Evolutionary conservation across 805 yeast genomes (phyloP).

Genomic region (Metschnikowia noctiluminum): DNA sequence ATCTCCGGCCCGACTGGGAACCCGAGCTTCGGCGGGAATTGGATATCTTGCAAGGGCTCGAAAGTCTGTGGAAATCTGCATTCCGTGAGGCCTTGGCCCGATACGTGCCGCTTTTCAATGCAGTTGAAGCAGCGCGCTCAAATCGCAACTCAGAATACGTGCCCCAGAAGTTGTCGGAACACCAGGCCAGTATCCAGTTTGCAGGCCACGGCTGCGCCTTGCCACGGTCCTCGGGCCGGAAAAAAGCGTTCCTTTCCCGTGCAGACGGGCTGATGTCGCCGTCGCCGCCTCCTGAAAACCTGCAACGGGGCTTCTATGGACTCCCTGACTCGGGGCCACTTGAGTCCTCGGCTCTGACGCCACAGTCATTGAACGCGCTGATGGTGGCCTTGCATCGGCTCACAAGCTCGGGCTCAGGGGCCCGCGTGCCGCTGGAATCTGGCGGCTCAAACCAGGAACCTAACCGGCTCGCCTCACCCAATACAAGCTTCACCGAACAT

Average conservation of each 20-base stretch:
- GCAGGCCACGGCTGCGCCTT: conserved; percentile 27
- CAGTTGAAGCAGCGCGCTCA: conserved; percentile 26
- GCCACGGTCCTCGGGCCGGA: neutral
- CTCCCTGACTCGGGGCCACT: neutral
- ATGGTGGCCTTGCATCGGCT: conserved; percentile 2
- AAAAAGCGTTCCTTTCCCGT: neutral
- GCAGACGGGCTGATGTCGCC: conserved; percentile 1
- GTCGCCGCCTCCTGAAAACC: conserved; percentile 3
- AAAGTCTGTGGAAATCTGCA: conserved; percentile 29
- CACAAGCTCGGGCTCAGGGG: neutral
- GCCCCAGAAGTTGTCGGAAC: conserved; percentile 31
- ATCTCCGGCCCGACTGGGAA: conserved; percentile 35
- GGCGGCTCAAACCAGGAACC: neutral
- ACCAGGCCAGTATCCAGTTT: conserved; percentile 37
- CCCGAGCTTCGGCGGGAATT: conserved; percentile 28
- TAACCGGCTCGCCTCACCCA: conserved; percentile 1
- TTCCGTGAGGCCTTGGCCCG: conserved; percentile 29
- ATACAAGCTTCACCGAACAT: neutral
- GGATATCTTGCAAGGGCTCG: conserved; percentile 23
- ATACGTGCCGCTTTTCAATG: conserved; percentile 27
- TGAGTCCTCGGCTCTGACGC: conserved; percentile 1
- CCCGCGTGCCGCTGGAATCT: neutral
- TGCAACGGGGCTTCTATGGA: neutral
- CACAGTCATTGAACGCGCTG: conserved; percentile 6
- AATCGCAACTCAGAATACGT: conserved; percentile 26